phyloP scores from a whole-genome alignment of 352 stramenopile genomes.

The Globisporangium irregulare region DNA sequence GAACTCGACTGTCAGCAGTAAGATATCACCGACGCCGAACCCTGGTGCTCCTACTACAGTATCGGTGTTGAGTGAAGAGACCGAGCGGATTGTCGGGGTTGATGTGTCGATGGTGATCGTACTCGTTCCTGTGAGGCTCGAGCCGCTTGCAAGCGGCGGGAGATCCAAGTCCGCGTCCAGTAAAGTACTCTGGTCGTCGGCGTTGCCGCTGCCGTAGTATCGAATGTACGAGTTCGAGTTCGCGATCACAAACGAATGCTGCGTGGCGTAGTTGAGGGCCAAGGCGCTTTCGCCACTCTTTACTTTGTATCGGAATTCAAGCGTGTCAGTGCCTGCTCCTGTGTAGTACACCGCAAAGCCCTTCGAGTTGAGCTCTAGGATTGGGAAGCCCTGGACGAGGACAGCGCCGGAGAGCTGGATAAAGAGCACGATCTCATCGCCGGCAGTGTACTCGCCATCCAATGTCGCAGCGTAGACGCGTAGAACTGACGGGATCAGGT shows the following conservation, averaged over 20 bases:
- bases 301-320: conserved; percentile 75
- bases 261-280: conserved; percentile 57
- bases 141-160: conserved; percentile 18
- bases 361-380: conserved; percentile 70
- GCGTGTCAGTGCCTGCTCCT: conserved; percentile 36
- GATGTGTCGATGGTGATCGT: conserved; percentile 42
- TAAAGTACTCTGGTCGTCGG: background rate
- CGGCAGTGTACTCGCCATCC: conserved; percentile 54
- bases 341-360: conserved; percentile 47
- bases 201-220: conserved; percentile 3
- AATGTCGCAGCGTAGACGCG: conserved; percentile 39
- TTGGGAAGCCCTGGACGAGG: conserved; percentile 39
- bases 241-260: conserved; percentile 29
- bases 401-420: conserved; percentile 53
- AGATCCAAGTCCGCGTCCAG: conserved; percentile 42
- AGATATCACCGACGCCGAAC: conserved; percentile 66
- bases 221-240: conserved; percentile 17
- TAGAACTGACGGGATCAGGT: conserved; percentile 33
- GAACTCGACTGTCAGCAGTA: conserved; percentile 68
- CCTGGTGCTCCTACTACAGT: conserved; percentile 25
- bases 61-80: conserved; percentile 43
- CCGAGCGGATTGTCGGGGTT: conserved; percentile 31
- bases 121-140: conserved; percentile 33
- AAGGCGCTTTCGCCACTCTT: conserved; percentile 31
- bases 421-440: conserved; percentile 57